Conservation (phyloP, 2,329 filamentous ascomycete species). For the Aureobasidium mangrovei region DNA sequence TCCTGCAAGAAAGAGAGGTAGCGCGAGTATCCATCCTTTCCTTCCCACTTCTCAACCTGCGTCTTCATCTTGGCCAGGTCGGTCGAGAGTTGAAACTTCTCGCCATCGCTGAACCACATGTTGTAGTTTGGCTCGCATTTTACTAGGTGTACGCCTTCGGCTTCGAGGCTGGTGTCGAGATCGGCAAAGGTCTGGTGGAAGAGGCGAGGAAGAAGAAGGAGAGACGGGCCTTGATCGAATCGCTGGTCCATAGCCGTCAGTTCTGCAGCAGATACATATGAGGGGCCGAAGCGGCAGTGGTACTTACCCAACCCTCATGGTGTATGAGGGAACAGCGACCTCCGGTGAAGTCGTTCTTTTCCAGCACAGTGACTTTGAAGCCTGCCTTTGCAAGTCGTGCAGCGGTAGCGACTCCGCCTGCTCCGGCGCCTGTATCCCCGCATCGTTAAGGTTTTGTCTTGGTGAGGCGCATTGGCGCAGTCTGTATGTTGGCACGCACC, state of each 20-base stretch:
- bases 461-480: neutral
- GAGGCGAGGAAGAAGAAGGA: conserved; percentile 61
- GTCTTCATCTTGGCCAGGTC: conserved; percentile 62
- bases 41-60: conserved; percentile 65
- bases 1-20: conserved; percentile 60
- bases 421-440: conserved; percentile 50
- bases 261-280: neutral
- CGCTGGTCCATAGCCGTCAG: conserved; percentile 31
- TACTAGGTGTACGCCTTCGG: conserved; percentile 57
- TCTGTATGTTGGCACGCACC: conserved; percentile 31
- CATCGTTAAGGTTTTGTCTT: conserved; percentile 9
- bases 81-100: conserved; percentile 55
- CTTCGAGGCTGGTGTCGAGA: conserved; percentile 55
- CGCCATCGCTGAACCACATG: conserved; percentile 62
- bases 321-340: conserved; percentile 61
- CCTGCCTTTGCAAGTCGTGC: conserved; percentile 63
- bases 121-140: conserved; percentile 71
- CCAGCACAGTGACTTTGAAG: conserved; percentile 64
- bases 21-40: conserved; percentile 59
- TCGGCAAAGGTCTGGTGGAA: conserved; percentile 63
- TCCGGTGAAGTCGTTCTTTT: conserved; percentile 66
- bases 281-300: neutral
- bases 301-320: conserved; percentile 41
- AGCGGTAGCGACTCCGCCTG: conserved; percentile 62
- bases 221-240: conserved; percentile 69